phyloP scores from a whole-genome alignment of 2,329 filamentous ascomycete species.

The Talaromyces sp. region DNA sequence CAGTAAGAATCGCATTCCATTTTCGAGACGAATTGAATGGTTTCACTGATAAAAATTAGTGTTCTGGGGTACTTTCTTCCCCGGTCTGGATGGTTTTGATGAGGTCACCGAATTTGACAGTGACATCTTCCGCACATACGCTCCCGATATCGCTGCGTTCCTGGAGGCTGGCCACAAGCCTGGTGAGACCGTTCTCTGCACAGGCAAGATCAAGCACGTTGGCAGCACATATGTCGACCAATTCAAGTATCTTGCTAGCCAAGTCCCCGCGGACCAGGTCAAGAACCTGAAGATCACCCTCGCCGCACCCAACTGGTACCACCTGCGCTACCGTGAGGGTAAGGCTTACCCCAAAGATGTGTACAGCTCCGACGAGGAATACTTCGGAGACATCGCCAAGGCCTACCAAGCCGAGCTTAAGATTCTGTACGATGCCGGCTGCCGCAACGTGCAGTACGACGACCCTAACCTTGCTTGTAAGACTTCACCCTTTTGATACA shows the following conservation, averaged over 20 bases:
- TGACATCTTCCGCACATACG: conserved; percentile 60
- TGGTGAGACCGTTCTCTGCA: conserved; percentile 60
- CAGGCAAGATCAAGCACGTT: conserved; percentile 60
- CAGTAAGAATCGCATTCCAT: conserved; percentile 31
- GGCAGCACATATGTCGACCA: conserved; percentile 61
- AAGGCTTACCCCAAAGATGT: conserved; percentile 59
- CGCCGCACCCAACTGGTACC: conserved; percentile 70
- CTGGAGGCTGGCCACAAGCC: conserved; percentile 61
- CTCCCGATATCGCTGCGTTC: conserved; percentile 65
- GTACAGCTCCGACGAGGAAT: conserved; percentile 62
- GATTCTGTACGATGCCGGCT: conserved; percentile 63
- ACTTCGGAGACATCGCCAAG: conserved; percentile 67
- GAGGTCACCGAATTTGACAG: conserved; percentile 52
- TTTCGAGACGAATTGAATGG: not conserved
- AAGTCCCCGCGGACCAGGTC: conserved; percentile 63
- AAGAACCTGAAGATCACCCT: conserved; percentile 70
- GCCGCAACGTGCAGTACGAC: conserved; percentile 69
- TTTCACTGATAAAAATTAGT: conserved; percentile 33
- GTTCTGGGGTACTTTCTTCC: conserved; percentile 62
- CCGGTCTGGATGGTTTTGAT: conserved; percentile 58
- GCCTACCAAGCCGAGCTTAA: conserved; percentile 67
- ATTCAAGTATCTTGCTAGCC: conserved; percentile 61
- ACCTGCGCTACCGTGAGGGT: conserved; percentile 63
- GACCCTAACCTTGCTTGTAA: conserved; percentile 68
- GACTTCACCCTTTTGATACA: not conserved